Conservation (phyloP, 2,329 filamentous ascomycete species). For the Colletotrichum tanaceti region DNA sequence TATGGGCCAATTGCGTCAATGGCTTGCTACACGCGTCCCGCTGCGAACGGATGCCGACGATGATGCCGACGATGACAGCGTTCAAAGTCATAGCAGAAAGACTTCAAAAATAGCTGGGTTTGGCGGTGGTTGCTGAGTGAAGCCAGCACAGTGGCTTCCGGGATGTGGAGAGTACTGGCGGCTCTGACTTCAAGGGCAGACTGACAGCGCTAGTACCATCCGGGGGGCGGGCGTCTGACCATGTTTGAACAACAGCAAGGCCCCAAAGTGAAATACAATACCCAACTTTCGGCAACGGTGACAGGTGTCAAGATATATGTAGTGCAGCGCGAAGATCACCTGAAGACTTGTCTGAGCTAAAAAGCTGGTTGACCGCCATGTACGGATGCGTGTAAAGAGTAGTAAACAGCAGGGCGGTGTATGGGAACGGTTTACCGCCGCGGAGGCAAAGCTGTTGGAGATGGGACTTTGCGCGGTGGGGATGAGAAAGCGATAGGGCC, state of each 20-base stretch:
- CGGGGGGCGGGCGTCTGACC: slow-evolving; percentile 11
- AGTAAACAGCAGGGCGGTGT: slow-evolving; percentile 24
- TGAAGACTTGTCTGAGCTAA: not conserved
- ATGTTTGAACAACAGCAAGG: slow-evolving; percentile 14
- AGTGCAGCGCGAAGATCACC: not conserved
- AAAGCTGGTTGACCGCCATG: slow-evolving; percentile 27
- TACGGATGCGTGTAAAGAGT: too few relatives aligned
- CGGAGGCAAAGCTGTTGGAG: not conserved
- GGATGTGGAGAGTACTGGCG: not conserved
- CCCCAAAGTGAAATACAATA: not conserved
- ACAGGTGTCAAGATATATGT: slow-evolving; percentile 16
- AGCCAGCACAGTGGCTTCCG: slow-evolving; percentile 20
- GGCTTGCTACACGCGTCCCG: slow-evolving; percentile 11
- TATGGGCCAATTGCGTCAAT: slow-evolving; percentile 29
- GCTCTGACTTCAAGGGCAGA: slow-evolving; percentile 10
- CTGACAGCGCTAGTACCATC: not conserved
- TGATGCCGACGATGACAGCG: too few relatives aligned
- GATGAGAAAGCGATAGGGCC: slow-evolving; percentile 27
- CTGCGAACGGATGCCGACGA: slow-evolving; percentile 25
- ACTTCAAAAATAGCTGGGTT: not conserved
- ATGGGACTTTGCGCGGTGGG: slow-evolving; percentile 22
- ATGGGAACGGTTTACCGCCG: slow-evolving; percentile 5
- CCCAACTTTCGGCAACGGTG: slow-evolving; percentile 6
- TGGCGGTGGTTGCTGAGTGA: slow-evolving; percentile 6
- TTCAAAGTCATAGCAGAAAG: not conserved